These are phyloP conservation scores for Carex myosuroides DNA, from an alignment of 176 grass and related monocot species.

Conservation along the genomic window DNA sequence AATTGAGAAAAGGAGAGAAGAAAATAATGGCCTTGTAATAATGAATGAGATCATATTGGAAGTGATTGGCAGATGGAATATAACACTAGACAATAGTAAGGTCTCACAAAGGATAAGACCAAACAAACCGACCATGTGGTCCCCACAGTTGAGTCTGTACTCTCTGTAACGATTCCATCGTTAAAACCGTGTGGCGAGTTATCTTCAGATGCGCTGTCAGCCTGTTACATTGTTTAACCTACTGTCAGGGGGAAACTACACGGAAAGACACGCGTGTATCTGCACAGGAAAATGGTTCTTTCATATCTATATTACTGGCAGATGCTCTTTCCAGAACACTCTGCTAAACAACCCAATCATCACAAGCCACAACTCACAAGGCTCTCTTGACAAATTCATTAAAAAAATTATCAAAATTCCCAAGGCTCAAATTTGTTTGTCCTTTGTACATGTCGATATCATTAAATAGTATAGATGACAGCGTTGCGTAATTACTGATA, in stretches of 20 bases:
- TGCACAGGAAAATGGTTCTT: neutral
- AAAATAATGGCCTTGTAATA: neutral
- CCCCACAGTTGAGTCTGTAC: neutral
- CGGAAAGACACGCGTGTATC: neutral
- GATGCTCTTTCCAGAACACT: conserved; percentile 10
- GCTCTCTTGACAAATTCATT: neutral
- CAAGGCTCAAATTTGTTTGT: neutral
- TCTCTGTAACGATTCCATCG: neutral
- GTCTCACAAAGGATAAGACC: conserved; percentile 23
- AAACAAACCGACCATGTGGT: conserved; percentile 11
- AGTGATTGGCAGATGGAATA: conserved; percentile 3
- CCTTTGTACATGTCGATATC: neutral
- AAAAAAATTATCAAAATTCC: neutral
- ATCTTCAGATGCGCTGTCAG: neutral
- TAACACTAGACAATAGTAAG: conserved; percentile 5
- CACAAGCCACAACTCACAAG: neutral
- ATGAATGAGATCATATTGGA: neutral
- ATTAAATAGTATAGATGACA: neutral
- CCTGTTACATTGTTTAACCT: neutral
- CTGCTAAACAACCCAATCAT: neutral
- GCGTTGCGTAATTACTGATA: neutral
- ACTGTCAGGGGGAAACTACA: neutral
- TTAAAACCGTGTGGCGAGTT: neutral
- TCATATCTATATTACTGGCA: neutral
- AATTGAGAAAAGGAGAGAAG: neutral